Conservation (phyloP, 164 flowering plant species). For the Nelumbo lutea region DNA sequence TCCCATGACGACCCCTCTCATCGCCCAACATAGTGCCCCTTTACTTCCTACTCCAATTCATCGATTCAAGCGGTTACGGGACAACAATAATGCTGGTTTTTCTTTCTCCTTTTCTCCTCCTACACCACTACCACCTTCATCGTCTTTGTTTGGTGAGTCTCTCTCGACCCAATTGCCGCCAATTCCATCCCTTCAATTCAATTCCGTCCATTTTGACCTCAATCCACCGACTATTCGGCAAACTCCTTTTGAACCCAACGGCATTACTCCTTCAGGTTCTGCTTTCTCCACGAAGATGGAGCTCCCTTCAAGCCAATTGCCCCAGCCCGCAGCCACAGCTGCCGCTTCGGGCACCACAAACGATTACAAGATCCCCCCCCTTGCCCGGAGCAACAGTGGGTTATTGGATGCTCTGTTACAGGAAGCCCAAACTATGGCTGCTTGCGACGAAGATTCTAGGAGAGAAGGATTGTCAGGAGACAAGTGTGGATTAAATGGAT, state of each 20-base stretch:
- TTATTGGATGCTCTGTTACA: conserved; percentile 40
- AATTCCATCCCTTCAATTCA: conserved; percentile 2
- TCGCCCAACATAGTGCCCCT: neutral
- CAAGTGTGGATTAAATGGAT: conserved; percentile 13
- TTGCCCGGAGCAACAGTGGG: conserved; percentile 22
- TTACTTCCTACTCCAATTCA: conserved; percentile 4
- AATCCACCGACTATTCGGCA: conserved; percentile 1
- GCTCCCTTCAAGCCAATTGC: conserved; percentile 42
- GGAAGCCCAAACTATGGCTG: conserved; percentile 29
- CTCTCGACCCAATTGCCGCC: neutral
- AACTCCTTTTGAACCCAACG: conserved; percentile 6
- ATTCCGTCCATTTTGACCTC: conserved; percentile 4
- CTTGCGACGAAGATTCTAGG: conserved; percentile 4
- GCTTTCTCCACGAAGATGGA: conserved; percentile 21
- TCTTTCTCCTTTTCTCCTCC: neutral
- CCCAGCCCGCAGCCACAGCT: conserved; percentile 16
- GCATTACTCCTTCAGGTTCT: neutral
- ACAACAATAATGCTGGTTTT: neutral
- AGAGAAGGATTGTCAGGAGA: conserved; percentile 3
- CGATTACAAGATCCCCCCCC: conserved; percentile 1
- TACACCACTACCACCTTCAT: neutral
- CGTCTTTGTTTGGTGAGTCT: neutral
- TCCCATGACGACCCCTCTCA: neutral
- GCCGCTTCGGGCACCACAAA: neutral
- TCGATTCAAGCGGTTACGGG: neutral